phyloP scores from a whole-genome alignment of 2,329 filamentous ascomycete genomes.

The Ophiostoma sp. region DNA sequence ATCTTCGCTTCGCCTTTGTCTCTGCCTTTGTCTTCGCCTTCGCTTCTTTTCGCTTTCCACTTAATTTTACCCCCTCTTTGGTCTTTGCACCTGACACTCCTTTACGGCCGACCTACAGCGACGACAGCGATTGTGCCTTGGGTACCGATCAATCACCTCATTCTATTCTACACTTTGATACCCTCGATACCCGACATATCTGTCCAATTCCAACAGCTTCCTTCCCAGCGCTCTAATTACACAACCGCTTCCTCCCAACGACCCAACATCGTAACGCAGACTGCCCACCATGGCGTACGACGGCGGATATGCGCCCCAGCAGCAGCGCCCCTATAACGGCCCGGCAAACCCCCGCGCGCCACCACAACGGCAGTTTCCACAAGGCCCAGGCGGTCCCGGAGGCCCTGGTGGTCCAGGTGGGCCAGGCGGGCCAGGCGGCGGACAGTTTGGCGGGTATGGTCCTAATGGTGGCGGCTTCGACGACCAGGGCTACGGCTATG shows the following conservation, averaged over 20 bases:
- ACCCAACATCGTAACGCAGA: background rate
- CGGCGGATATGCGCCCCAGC: constrained; percentile 38
- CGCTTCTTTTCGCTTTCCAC: background rate
- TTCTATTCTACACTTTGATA: background rate
- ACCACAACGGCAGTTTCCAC: constrained; percentile 36
- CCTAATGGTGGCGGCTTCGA: constrained; percentile 31
- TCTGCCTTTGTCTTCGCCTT: background rate
- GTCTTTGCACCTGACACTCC: constrained; percentile 18
- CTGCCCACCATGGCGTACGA: constrained; percentile 46
- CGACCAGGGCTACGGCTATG: constrained; percentile 43
- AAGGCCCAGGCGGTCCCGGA: constrained; percentile 29
- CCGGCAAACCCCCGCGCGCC: constrained; percentile 40
- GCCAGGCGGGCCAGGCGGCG: constrained; percentile 27
- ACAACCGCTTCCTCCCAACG: background rate
- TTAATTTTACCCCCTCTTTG: background rate
- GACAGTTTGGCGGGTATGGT: constrained; percentile 34
- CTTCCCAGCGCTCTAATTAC: background rate
- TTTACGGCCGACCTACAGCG: background rate
- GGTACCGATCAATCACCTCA: background rate
- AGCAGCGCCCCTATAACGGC: constrained; percentile 44
- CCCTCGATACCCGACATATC: background rate
- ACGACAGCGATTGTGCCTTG: background rate
- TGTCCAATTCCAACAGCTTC: background rate
- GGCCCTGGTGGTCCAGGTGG: constrained; percentile 26
- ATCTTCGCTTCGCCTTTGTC: background rate